Evolutionary conservation across 2,329 filamentous ascomycete species (phyloP), one percentile per base, ranked within the genome.

Genomic region (Diatrype stigma): DNA sequence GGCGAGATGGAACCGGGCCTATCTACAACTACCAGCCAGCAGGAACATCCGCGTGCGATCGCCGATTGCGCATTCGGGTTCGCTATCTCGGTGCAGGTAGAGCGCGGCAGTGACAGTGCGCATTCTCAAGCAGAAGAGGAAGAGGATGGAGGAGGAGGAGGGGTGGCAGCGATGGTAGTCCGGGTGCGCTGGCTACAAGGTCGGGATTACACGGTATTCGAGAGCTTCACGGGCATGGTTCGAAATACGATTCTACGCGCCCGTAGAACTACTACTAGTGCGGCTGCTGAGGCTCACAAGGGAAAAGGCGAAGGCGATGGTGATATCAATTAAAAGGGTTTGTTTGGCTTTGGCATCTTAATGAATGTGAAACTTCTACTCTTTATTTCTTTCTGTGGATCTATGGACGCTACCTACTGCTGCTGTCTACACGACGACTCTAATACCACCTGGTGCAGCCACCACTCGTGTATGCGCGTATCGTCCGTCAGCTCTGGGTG

Each of bases 401-500:
- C 38, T 51, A 22, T 52, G 47, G 17, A 30, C 34, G 47, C 7
- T 34, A 42, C 37, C 47, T n/a, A 12, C n/a, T n/a, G n/a, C n/a
- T n/a, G n/a, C n/a, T n/a, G n/a, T n/a, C n/a, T n/a, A n/a, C n/a
- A n/a, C n/a, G n/a, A n/a, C n/a, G n/a, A n/a, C n/a, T n/a, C n/a
- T n/a, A n/a, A n/a, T n/a, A 78, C 62, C 30, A 90, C 87, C 69
- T 93, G 82, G 60, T 79, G 74, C 65, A 99, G 65, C 94, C 94
- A 99, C 94, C 94, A 97, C 4, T 82, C 78, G 70, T 99, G 94
- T 63, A 97, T 95, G 50, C 94, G 81, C 51, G 85, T 76, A 72
- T 99, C 94, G 7, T 84, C 81, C 0, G 93, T 97, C 68, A 99
- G 70, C 70, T 99, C 94, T 0, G 94, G 94, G 63, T 97, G 94